A percentile compares a stretch with the other conserved stretches of the same genome.
Evolutionary conservation across 2,329 filamentous ascomycete genomes (phyloP).

Genomic region (Curvularia sp.): DNA sequence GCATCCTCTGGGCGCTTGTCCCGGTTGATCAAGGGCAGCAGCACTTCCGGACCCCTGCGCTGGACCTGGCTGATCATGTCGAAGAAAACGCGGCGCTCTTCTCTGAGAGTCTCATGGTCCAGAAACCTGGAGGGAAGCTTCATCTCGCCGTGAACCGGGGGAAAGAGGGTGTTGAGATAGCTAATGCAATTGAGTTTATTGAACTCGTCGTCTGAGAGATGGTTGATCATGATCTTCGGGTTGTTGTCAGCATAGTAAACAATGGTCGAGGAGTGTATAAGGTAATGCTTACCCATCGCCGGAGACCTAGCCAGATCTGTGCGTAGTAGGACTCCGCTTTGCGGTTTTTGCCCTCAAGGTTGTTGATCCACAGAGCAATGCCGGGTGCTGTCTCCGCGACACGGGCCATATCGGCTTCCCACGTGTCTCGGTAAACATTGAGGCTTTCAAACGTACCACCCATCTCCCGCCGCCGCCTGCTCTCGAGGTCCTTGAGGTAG

Average conservation of each 20-base stretch:
- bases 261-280: not conserved
- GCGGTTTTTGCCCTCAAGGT: conserved; percentile 54
- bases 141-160: conserved; percentile 56
- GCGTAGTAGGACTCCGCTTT: conserved; percentile 59
- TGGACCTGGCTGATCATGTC: conserved; percentile 67
- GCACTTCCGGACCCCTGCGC: conserved; percentile 60
- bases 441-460: conserved; percentile 61
- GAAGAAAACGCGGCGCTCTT: conserved; percentile 68
- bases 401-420: conserved; percentile 55
- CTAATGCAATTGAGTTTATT: conserved; percentile 71
- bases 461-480: conserved; percentile 65
- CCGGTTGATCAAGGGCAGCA: conserved; percentile 62
- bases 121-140: conserved; percentile 59
- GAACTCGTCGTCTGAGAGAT: conserved; percentile 67
- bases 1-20: conserved; percentile 59
- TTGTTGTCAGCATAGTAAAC: conserved; percentile 14
- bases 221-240: conserved; percentile 66
- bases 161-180: conserved; percentile 72
- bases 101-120: conserved; percentile 59
- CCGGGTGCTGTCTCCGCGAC: conserved; percentile 61
- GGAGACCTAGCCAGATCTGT: conserved; percentile 66
- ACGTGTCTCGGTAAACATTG: conserved; percentile 58
- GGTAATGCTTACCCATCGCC: conserved; percentile 65
- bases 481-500: conserved; percentile 70
- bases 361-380: conserved; percentile 63